A percentile compares a stretch with the other conserved stretches of the same genome.
phyloP scores from a whole-genome alignment of 1,284 basidiomycete species.

The Megacollybia platyphylla region DNA sequence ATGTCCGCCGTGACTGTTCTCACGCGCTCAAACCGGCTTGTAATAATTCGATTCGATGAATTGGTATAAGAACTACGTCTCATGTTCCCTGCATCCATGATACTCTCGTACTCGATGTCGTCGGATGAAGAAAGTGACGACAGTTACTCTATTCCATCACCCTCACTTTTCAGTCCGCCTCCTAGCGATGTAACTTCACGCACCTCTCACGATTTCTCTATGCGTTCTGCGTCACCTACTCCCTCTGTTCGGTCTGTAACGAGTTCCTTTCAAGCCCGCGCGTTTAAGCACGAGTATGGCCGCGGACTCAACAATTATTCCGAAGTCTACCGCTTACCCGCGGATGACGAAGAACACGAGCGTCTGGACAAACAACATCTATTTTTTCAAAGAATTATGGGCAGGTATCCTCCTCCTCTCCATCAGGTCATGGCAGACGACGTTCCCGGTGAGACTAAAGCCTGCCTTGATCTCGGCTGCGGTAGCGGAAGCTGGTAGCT shows the following conservation, averaged over 20 bases:
- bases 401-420: conserved; percentile 49
- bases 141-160: conserved; percentile 19
- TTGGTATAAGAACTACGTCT: too few relatives aligned
- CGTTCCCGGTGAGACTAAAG: conserved; percentile 42
- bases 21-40: conserved; percentile 8
- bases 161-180: conserved; percentile 22
- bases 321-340: conserved; percentile 62
- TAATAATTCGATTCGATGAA: not conserved
- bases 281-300: conserved; percentile 55
- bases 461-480: conserved; percentile 64
- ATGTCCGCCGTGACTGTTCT: conserved; percentile 7
- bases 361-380: conserved; percentile 63
- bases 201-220: conserved; percentile 35
- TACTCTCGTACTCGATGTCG: not conserved
- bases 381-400: conserved; percentile 51
- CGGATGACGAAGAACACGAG: conserved; percentile 61
- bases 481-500: conserved; percentile 64
- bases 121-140: conserved; percentile 21
- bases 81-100: too few relatives aligned
- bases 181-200: conserved; percentile 26
- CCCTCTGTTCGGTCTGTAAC: conserved; percentile 61
- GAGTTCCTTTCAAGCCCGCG: conserved; percentile 42
- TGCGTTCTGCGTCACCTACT: conserved; percentile 50
- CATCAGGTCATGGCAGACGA: conserved; percentile 44
- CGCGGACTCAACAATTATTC: conserved; percentile 64